Evolutionary conservation across 1,284 basidiomycete genomes (phyloP).

Genomic region (Apiotrichum montevideense): DNA sequence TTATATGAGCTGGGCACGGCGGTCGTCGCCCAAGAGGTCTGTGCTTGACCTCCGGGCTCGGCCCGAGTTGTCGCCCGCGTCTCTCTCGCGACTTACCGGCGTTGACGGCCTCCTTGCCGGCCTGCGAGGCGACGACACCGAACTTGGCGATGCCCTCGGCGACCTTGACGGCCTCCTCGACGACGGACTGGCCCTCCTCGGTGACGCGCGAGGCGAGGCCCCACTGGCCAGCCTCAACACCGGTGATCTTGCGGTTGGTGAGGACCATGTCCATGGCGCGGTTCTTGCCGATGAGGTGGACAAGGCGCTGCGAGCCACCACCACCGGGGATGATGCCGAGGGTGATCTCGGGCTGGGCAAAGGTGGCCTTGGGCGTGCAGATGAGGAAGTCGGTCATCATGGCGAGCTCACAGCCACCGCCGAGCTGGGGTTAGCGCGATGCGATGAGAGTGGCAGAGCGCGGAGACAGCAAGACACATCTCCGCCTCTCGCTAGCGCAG

Average conservation of each 20-base stretch:
- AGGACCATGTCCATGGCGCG: slow-evolving; percentile 93
- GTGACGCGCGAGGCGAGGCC: slow-evolving; percentile 79
- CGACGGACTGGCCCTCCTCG: slow-evolving; percentile 68
- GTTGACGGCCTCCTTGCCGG: slow-evolving; percentile 93
- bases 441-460: no score
- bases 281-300: slow-evolving; percentile 82
- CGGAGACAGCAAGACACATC: no score
- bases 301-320: slow-evolving; percentile 59
- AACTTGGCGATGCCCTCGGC: slow-evolving; percentile 77
- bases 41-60: no score
- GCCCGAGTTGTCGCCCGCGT: no score
- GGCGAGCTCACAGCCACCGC: slow-evolving; percentile 93
- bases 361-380: slow-evolving; percentile 84
- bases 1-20: no score
- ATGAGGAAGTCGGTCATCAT: slow-evolving; percentile 94
- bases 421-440: slow-evolving; percentile 55
- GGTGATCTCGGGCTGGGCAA: slow-evolving; percentile 97
- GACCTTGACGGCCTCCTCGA: slow-evolving; percentile 81
- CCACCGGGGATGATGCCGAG: slow-evolving; percentile 81
- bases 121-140: slow-evolving; percentile 77
- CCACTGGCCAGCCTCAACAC: slow-evolving; percentile 78
- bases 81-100: slow-evolving; percentile 55
- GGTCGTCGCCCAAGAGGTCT: no score
- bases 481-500: background rate
- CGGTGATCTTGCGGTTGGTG: slow-evolving; percentile 75